Evolutionary conservation across 768 basidiomycete genomes (phyloP).

Genomic region (Cystobasidium tubakii): DNA sequence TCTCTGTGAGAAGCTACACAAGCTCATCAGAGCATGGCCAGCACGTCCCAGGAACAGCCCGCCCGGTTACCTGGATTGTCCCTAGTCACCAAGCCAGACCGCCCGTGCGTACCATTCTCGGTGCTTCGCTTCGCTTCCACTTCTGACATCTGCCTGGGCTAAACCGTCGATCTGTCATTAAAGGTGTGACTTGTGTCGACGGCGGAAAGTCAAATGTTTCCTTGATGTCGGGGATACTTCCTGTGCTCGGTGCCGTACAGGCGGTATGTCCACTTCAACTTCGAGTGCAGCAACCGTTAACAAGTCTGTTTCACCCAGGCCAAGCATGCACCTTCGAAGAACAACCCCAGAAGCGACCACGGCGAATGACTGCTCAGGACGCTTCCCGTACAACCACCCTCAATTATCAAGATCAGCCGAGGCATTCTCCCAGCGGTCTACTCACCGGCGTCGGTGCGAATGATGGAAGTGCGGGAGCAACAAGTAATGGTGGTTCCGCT

Average conservation of each 20-base stretch:
- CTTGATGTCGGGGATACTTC: neutral
- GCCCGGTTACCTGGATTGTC: neutral
- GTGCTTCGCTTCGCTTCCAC: no score
- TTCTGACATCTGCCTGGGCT: no score
- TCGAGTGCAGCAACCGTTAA: neutral
- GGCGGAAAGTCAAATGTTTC: neutral
- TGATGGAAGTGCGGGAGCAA: neutral
- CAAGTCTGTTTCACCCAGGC: neutral
- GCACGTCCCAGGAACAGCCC: neutral
- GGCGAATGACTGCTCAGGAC: neutral
- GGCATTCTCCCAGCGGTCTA: neutral
- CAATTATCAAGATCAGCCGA: neutral
- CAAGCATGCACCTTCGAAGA: neutral
- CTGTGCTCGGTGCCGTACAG: neutral
- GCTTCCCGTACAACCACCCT: neutral
- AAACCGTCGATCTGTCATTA: no score
- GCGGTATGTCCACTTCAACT: neutral
- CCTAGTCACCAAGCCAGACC: neutral
- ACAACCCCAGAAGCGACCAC: neutral
- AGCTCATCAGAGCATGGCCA: neutral
- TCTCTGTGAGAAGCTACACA: no score
- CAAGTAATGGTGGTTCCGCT: neutral
- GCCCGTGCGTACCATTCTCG: neutral
- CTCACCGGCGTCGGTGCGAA: neutral
- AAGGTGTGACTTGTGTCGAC: neutral